Conservation (phyloP, 164 flowering plant genomes). For the Vitis amurensis region DNA sequence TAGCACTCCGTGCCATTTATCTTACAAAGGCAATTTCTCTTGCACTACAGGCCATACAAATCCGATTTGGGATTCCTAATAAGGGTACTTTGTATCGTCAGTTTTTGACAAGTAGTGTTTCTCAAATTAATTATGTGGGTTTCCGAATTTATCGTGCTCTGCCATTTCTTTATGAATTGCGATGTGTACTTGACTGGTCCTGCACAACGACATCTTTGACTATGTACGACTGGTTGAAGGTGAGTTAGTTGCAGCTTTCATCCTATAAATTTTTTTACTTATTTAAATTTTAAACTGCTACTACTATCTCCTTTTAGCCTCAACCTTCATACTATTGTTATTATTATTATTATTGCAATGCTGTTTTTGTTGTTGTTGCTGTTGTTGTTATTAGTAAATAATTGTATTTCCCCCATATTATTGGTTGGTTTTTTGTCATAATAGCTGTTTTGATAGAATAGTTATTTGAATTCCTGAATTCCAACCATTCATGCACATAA, state of each 20-base stretch:
- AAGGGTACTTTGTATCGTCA: constrained; percentile 84
- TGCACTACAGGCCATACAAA: constrained; percentile 79
- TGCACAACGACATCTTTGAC: constrained; percentile 87
- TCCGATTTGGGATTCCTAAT: constrained; percentile 77
- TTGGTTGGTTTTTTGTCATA: no score
- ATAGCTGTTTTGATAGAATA: no score
- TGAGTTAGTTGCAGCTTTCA: constrained; percentile 13
- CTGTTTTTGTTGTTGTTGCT: neutral
- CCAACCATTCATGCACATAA: no score
- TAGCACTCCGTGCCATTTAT: constrained; percentile 80
- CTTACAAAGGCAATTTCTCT: constrained; percentile 73
- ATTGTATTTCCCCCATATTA: neutral
- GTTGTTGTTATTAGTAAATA: neutral
- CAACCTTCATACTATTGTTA: neutral
- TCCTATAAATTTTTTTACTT: neutral
- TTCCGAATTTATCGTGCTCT: constrained; percentile 79
- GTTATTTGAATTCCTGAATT: no score
- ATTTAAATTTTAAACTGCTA: neutral
- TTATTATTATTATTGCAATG: neutral
- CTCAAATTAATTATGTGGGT: constrained; percentile 66
- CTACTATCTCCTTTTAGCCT: neutral
- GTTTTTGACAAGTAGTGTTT: constrained; percentile 68
- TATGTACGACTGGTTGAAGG: constrained; percentile 95
- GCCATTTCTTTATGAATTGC: constrained; percentile 81
- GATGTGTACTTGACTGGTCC: constrained; percentile 94